Conservation (phyloP, 345 rosid species). For the Syzygium jambos region DNA sequence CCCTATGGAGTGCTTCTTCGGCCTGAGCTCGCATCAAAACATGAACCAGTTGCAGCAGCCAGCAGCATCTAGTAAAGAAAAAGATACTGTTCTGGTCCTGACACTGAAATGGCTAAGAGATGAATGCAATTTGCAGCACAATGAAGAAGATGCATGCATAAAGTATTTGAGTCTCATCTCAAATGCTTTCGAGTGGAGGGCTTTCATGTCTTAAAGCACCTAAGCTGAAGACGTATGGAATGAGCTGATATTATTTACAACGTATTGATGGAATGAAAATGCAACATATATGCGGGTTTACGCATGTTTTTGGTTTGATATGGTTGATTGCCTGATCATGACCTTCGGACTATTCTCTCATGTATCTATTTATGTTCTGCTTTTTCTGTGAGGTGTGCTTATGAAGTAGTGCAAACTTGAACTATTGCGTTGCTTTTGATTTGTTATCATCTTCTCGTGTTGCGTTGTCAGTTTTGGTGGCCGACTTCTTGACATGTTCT, state of each 20-base stretch:
- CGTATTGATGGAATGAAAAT: neutral
- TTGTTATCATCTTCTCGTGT: neutral
- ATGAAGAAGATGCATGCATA: constrained; percentile 55
- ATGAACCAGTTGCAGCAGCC: constrained; percentile 18
- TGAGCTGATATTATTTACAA: neutral
- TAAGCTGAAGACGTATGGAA: neutral
- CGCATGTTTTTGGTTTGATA: neutral
- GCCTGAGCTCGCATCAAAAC: constrained; percentile 29
- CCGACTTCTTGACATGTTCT: neutral
- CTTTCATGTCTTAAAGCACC: constrained; percentile 47
- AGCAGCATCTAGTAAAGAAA: constrained; percentile 24
- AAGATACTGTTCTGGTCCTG: constrained; percentile 88
- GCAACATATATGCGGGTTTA: neutral
- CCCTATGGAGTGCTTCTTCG: constrained; percentile 24
- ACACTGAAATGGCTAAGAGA: constrained; percentile 79
- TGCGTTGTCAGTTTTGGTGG: neutral
- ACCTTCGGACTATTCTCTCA: neutral
- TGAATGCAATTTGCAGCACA: constrained; percentile 79
- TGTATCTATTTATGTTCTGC: neutral
- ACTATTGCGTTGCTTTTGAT: neutral
- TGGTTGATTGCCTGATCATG: neutral
- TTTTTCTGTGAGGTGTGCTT: neutral
- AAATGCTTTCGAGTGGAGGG: constrained; percentile 73
- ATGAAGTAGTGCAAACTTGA: neutral
- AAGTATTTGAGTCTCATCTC: constrained; percentile 86